These are phyloP conservation scores for Microdochium trichocladiopsis DNA, from an alignment of 2,329 filamentous ascomycete genomes.

Conservation along the genomic window DNA sequence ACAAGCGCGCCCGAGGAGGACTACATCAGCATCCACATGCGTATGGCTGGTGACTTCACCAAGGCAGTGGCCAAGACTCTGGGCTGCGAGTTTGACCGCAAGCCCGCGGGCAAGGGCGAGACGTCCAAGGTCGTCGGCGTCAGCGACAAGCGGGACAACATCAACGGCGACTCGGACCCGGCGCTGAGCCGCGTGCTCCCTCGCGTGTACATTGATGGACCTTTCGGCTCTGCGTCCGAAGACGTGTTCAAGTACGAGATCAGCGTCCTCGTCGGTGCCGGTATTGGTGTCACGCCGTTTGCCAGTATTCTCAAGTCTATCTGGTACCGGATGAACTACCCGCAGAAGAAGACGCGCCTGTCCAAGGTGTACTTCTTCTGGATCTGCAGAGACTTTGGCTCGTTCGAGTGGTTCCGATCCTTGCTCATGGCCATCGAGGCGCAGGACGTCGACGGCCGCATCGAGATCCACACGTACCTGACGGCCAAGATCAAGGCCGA, in stretches of 20 bases:
- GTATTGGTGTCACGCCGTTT: conserved; percentile 82
- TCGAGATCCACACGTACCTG: conserved; percentile 85
- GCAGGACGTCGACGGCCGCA: conserved; percentile 75
- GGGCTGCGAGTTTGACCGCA: conserved; percentile 66
- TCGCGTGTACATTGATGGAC: conserved; percentile 75
- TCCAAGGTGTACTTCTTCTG: conserved; percentile 91
- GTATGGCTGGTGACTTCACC: conserved; percentile 78
- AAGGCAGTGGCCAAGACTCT: conserved; percentile 60
- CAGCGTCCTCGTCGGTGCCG: conserved; percentile 70
- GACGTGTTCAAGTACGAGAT: conserved; percentile 88
- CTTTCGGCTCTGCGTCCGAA: conserved; percentile 79
- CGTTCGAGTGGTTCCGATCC: conserved; percentile 85
- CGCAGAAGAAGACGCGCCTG: conserved; percentile 69
- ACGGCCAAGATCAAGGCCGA: conserved; percentile 82
- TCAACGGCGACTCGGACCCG: conserved; percentile 55
- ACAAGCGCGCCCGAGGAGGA: conserved; percentile 86
- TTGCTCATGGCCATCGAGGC: conserved; percentile 78
- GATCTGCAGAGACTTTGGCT: conserved; percentile 83
- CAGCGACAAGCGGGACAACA: not conserved
- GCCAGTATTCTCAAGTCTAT: conserved; percentile 84
- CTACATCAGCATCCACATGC: conserved; percentile 81
- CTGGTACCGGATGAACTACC: conserved; percentile 90
- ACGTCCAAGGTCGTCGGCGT: conserved; percentile 64
- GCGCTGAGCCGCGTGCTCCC: conserved; percentile 68
- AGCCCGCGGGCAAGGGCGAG: conserved; percentile 37